Base-by-base conservation (phyloP, 139 green algal species). In the Axilococcus clingmanii region DNA sequence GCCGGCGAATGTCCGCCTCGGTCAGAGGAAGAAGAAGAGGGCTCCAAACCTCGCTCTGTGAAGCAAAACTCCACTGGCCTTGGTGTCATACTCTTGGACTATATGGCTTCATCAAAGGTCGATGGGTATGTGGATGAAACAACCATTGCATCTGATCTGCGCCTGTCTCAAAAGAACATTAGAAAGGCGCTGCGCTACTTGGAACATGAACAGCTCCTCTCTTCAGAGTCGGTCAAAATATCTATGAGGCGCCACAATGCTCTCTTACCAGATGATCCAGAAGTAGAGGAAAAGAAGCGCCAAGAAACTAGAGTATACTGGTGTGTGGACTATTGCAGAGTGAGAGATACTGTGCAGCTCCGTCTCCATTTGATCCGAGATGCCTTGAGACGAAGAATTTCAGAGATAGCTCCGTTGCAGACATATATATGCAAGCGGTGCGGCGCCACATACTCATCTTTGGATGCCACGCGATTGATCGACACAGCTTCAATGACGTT, bases 101-200 rank as follows among this genome's bases (percentile, higher is more conserved):
- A 55, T 37, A 49, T 71, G 31, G 40, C 55, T 8, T 48, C 38
- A 12, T 22, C 19, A 23, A 59, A 20, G 1, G 54, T 47, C 14
- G 55, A 71, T 17, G 63, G 63, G 16, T 71, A 64, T 24, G 55
- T 54, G 17, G 45, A 65, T 34, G 56, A 65, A 42, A 34, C 28
- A 28, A n/a, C 31, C 4, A 27, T 65, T 14, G 35, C 30, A n/a
- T 14, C 14, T 0, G n/a, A 37, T 19, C 22, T 57, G 30, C 30
- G 56, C 6, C 25, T 65, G 7, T 57, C 44, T 11, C 45, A 48
- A n/a, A 71, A 71, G 23, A 47, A 64, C 47, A 55, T 61, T 19
- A 34, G 47, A 14, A 70, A 63, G 31, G 44, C 43, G 7, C 40
- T 71, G 55, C 34, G 57, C 17, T 64, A 64, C 56, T 55, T 73